A percentile compares a stretch with the other conserved stretches of the same genome.
phyloP scores from a whole-genome alignment of 768 basidiomycete genomes.

The Psilocybe cyanescens region DNA sequence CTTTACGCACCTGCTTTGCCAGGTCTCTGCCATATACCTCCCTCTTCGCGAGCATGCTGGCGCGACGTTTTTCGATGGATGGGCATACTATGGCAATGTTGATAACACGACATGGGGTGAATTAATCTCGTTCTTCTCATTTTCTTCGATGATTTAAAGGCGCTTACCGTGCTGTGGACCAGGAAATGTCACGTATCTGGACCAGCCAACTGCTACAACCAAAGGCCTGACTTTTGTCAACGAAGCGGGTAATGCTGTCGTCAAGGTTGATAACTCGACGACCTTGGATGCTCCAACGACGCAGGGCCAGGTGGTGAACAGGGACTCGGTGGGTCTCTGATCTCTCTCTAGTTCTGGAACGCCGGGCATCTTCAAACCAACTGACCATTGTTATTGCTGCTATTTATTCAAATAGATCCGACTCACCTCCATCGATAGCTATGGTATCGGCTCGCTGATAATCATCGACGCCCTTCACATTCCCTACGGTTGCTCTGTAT shows the following conservation, averaged over 20 bases:
- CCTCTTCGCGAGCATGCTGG: conserved; percentile 51
- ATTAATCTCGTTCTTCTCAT: conserved; percentile 6
- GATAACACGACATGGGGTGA: conserved; percentile 52
- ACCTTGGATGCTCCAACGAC: conserved; percentile 38
- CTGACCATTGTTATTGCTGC: background rate
- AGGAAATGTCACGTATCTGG: conserved; percentile 71
- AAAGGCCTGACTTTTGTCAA: conserved; percentile 64
- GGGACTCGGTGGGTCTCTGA: conserved; percentile 51
- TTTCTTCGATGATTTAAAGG: background rate
- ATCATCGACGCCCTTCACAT: conserved; percentile 50
- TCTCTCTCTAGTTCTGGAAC: background rate
- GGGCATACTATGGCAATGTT: conserved; percentile 54
- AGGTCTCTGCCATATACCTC: conserved; percentile 29
- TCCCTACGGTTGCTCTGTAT: conserved; percentile 55
- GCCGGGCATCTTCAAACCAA: background rate
- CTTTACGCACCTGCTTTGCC: conserved; percentile 3
- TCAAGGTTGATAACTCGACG: conserved; percentile 76
- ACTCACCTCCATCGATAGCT: conserved; percentile 45
- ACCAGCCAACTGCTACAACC: conserved; percentile 45
- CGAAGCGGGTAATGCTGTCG: conserved; percentile 61
- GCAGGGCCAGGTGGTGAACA: conserved; percentile 22
- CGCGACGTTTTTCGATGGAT: conserved; percentile 53
- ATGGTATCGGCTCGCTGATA: conserved; percentile 46
- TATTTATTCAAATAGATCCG: conserved; percentile 37
- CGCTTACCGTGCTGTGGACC: background rate